Evolutionary conservation across 2,329 filamentous ascomycete species (phyloP), one percentile per base, ranked within the genome.

Genomic region (Curvularia eragrostidis): DNA sequence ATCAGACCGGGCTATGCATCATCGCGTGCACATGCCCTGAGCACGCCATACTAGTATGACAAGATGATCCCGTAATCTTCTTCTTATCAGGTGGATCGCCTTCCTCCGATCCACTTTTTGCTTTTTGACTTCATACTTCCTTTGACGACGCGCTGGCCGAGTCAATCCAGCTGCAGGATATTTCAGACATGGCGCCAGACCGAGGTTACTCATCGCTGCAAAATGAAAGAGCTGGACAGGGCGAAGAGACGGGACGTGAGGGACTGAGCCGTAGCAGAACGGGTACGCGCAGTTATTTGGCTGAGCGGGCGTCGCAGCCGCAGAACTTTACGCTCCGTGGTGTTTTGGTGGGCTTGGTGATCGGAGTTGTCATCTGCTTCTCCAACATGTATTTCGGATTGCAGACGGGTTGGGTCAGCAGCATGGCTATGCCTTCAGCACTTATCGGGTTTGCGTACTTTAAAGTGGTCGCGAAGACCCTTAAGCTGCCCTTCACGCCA

Each of bases 331-430:
- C 95, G 0, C 56, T 89, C 24, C 89, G 95, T 54, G 92, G 92
- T 49, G 83, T 98, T 38, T 73, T 87, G 5, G 91, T 91, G 26
- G 95, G 95, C 15, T 82, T 96, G 5, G 80, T 86, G 3, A 95
- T 99, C 62, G 95, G 95, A 39, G 86, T 95, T 4, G 82, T 98
- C 54, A 97, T 98, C 71, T 95, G 91, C 73, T 97, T 97, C 75
- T 96, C 91, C 51, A 99, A 99, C 75, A 97, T 96, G 82, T 99
- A 98, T 77, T 99, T 99, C 75, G 95, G 95, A n/a, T 82, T 99
- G 30, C 95, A 98, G 79, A 96, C 91, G 26, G 88, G 88, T 64
- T 91, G 88, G 88, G 85, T 91, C 36, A 87, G 89, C 70, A 91
- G 91, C 66, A 98, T 99, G 95, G 91, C 92, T 15, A 97, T 99